A percentile compares a stretch with the other conserved stretches of the same genome.
These are phyloP conservation scores for Hemileia vastatrix DNA, from an alignment of 1,284 basidiomycete species.

Conservation along the genomic window DNA sequence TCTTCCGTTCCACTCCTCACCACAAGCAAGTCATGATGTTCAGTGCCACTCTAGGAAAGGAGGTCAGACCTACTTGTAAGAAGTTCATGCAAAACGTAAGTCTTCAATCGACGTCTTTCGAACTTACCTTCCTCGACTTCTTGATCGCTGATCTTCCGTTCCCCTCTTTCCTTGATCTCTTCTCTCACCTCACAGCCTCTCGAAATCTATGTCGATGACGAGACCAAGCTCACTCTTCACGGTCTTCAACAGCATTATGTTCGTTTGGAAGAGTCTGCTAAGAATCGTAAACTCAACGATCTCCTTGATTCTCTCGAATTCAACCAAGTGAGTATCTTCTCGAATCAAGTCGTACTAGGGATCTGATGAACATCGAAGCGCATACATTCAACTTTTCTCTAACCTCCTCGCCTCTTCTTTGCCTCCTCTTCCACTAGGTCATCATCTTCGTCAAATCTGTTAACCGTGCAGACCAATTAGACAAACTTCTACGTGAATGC, in stretches of 20 bases:
- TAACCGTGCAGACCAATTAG: constrained; percentile 85
- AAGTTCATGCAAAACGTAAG: constrained; percentile 99
- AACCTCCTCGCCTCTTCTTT: not conserved
- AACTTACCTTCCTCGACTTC: not conserved
- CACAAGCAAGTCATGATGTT: constrained; percentile 99
- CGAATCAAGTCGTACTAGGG: no score
- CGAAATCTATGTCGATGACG: constrained; percentile 98
- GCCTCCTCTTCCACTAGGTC: constrained; percentile 53
- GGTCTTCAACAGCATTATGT: constrained; percentile 98
- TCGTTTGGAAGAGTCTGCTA: constrained; percentile 81
- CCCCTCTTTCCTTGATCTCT: not conserved
- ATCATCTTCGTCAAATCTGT: constrained; percentile 99
- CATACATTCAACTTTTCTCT: not conserved
- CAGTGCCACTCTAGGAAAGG: constrained; percentile 92
- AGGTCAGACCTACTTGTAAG: constrained; percentile 93
- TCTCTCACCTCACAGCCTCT: constrained; percentile 72
- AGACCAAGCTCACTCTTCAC: constrained; percentile 95
- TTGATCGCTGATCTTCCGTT: not conserved
- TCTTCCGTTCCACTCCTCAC: constrained; percentile 96
- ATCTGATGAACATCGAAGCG: not conserved
- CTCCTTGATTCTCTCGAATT: constrained; percentile 91
- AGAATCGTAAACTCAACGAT: constrained; percentile 97
- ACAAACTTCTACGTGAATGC: constrained; percentile 89
- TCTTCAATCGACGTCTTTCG: constrained; percentile 30
- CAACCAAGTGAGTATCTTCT: constrained; percentile 82